These are phyloP conservation scores for Suillus tomentosus DNA, from an alignment of 768 basidiomycete species.

Conservation along the genomic window DNA sequence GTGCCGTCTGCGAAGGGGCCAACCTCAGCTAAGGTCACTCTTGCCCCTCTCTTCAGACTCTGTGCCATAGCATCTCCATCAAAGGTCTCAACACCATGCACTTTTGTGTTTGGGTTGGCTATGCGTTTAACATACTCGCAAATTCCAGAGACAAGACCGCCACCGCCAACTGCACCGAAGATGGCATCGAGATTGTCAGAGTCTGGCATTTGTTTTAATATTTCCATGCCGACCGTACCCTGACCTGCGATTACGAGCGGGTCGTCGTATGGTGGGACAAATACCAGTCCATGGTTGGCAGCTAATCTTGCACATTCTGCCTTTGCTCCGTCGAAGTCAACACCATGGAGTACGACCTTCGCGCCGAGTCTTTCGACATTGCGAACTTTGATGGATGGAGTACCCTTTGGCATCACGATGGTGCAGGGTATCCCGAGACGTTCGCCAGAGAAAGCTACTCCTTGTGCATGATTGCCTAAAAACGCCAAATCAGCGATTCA, in stretches of 20 bases:
- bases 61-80: slow-evolving; percentile 94
- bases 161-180: slow-evolving; percentile 92
- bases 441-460: slow-evolving; percentile 92
- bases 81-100: slow-evolving; percentile 90
- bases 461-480: slow-evolving; percentile 97
- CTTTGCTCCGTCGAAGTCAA: slow-evolving; percentile 96
- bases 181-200: slow-evolving; percentile 80
- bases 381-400: slow-evolving; percentile 93
- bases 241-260: slow-evolving; percentile 97
- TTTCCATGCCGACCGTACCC: slow-evolving; percentile 93
- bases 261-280: slow-evolving; percentile 97
- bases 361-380: slow-evolving; percentile 95
- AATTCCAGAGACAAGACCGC: slow-evolving; percentile 90
- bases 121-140: slow-evolving; percentile 91
- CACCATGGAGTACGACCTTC: slow-evolving; percentile 89
- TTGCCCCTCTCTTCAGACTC: slow-evolving; percentile 79
- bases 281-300: slow-evolving; percentile 70
- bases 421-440: slow-evolving; percentile 90
- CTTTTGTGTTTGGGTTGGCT: slow-evolving; percentile 77
- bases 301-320: slow-evolving; percentile 89
- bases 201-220: slow-evolving; percentile 83
- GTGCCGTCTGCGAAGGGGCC: slow-evolving; percentile 98
- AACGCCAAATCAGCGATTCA: slow-evolving; percentile 1
- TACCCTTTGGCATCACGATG: slow-evolving; percentile 97
- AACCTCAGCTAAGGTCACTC: slow-evolving; percentile 84